Evolutionary conservation across 768 basidiomycete species (phyloP), one percentile per base, ranked within the genome.

Genomic region (Butyriboletus loyo): DNA sequence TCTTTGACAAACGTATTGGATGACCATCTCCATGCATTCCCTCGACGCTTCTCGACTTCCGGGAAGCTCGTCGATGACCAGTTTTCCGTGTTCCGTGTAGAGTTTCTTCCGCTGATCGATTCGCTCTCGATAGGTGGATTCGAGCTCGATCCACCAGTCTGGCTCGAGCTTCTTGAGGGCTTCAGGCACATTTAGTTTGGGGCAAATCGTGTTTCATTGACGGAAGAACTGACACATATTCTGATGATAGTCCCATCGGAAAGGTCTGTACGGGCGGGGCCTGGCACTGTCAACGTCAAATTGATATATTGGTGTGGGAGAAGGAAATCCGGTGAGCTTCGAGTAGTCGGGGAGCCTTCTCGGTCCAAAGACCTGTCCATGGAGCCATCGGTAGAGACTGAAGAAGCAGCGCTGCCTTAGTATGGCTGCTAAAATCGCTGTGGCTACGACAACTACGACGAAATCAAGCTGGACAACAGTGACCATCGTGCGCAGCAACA

Each of bases 131-230:
- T 82, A 81, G 0, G 78, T 77, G 6, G 76, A 77, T 55, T 82
- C 79, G 15, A 82, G 71, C 51, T 82, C 81, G n/a, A 82, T 64
- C 78, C 79, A 81, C 65, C 74, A 80, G 55, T 82, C 78, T 5
- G 77, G 75, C 44, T 82, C 80, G 56, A 82, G 67, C 39, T 66
- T 71, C 64, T 73, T 73, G 24, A 82, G 57, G 28, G 79, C 81
- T 70, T 44, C 41, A 44, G 13, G 21, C 38, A 22, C 9, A 3
- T 2, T 58, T 28, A 50, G 47, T 32, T 11, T 47, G 4, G 13
- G 9, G 15, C 14, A 37, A 13, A 0, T 24, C 13, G 10, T 35
- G 27, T 14, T n/a, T 13, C 21, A 24, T 22, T 11, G 21, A 41
- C n/a, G 14, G 9, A n/a, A 37, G 8, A 9, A 50, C 73, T 32